Percentiles rank a stretch among this genome's conserved stretches.
Conservation (phyloP, 805 yeast species). For the Starmerella potacharoeniae region DNA sequence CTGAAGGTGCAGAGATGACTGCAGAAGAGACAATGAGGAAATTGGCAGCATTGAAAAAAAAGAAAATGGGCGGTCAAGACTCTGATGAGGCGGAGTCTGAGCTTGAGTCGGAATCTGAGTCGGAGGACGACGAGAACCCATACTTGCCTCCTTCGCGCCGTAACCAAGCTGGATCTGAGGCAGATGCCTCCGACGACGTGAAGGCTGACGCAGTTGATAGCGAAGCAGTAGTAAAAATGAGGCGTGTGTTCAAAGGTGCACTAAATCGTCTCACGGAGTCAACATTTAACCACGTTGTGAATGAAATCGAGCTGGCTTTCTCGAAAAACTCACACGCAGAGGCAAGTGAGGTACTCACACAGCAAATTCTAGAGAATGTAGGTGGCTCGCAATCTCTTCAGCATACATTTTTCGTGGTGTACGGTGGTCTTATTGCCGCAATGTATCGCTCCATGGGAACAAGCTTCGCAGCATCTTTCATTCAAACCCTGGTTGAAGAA, state of each 20-base stretch:
- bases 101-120: slow-evolving; percentile 14
- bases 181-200: slow-evolving; percentile 35
- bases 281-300: slow-evolving; percentile 57
- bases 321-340: slow-evolving; percentile 59
- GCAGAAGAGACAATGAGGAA: slow-evolving; percentile 24
- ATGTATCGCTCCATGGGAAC: slow-evolving; percentile 69
- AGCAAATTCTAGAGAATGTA: slow-evolving; percentile 53
- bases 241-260: slow-evolving; percentile 64
- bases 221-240: slow-evolving; percentile 32
- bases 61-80: not conserved
- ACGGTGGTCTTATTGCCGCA: slow-evolving; percentile 66
- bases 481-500: slow-evolving; percentile 53
- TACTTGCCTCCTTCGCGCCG: slow-evolving; percentile 87
- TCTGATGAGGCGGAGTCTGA: slow-evolving; percentile 8
- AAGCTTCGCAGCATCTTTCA: slow-evolving; percentile 78
- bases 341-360: slow-evolving; percentile 62
- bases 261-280: slow-evolving; percentile 84
- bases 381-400: slow-evolving; percentile 52
- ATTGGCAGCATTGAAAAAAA: slow-evolving; percentile 22
- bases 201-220: slow-evolving; percentile 18
- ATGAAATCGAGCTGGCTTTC: slow-evolving; percentile 55
- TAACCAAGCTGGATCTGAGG: slow-evolving; percentile 27
- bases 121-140: slow-evolving; percentile 27
- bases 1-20: slow-evolving; percentile 12
- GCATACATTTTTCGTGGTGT: slow-evolving; percentile 68